Conservation (phyloP, 1,284 basidiomycete genomes). For the Puccinia coronata region DNA sequence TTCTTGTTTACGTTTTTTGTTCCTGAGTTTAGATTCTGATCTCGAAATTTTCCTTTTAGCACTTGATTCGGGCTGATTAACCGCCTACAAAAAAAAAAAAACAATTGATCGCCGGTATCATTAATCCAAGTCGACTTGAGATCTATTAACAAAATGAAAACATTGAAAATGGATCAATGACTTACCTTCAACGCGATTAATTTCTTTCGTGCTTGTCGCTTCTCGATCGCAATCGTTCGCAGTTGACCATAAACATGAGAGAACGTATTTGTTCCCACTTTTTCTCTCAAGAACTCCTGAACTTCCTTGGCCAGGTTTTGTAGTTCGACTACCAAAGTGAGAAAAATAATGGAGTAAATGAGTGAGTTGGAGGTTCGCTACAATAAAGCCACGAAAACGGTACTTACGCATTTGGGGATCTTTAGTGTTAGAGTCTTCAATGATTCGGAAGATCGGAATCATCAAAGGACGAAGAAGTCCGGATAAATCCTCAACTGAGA, state of each 20-base stretch:
- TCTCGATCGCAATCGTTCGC: constrained; percentile 69
- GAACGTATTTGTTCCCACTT: constrained; percentile 81
- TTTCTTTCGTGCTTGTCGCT: constrained; percentile 73
- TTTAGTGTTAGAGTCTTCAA: constrained; percentile 77
- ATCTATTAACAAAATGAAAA: not conserved
- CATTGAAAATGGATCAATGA: constrained; percentile 34
- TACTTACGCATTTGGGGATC: constrained; percentile 75
- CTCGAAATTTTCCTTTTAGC: constrained; percentile 72
- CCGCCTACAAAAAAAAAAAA: constrained; percentile 61
- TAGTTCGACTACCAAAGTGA: constrained; percentile 69
- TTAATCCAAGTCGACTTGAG: not conserved
- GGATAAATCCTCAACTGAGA: constrained; percentile 67
- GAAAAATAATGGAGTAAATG: not conserved
- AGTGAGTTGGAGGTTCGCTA: not conserved
- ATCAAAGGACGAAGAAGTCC: constrained; percentile 79
- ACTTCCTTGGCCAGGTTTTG: constrained; percentile 80
- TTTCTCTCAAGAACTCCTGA: constrained; percentile 79
- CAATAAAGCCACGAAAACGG: not conserved
- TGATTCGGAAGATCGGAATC: constrained; percentile 79
- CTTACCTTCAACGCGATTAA: constrained; percentile 67
- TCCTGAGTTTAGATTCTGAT: constrained; percentile 74
- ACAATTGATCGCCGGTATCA: constrained; percentile 25
- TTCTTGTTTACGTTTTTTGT: constrained; percentile 71
- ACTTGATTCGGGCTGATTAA: constrained; percentile 74
- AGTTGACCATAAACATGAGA: constrained; percentile 76